Base-by-base conservation (phyloP, 2,329 filamentous ascomycete genomes). In the Pyrenophora teres region DNA sequence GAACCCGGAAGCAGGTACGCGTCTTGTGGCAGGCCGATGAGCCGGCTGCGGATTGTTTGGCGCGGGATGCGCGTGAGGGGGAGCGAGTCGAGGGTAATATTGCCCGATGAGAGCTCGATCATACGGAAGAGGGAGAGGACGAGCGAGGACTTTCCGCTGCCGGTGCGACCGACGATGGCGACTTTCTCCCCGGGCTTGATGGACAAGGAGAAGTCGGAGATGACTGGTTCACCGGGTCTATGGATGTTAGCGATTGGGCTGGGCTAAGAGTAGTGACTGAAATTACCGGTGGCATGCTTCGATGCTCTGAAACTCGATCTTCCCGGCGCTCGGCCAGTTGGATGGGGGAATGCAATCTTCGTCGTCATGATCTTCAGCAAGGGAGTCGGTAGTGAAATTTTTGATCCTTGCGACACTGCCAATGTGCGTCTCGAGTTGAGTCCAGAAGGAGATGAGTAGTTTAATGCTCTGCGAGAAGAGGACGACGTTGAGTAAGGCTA, bases 351-450 rank as follows among this genome's bases (percentile, higher is more conserved):
- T 59, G 10, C 68, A 61, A 35, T 74, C 68, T 56, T 83, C 80
- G 2, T 78, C 83, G 37, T 86, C 82, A 16, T 83, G 67, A 40
- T 81, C 73, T 57, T 83, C 80, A 1, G 72, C 73, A 8, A 74
- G 61, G 1, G 77, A 76, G 25, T 71, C 74, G 6, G 74, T 71
- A 1, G 74, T 76, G 54, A 84, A 84, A n/a, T 76, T 75, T 62
- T 80, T 81, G 54, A 85, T 76, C 18, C 83, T 76, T 4, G 78
- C 74, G 7, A 86, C 77, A 8, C 82, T 82, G 6, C 83, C 83
- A 38, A 86, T 78, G 32, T 79, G 77, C 0, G 82, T 85, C 57
- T 86, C 83, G 13, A 86, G 70, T 36, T 77, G 75, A 0, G 83
- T 85, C 82, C 82, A 86, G 39, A 76, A 78, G 0, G 75, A 66